These are phyloP conservation scores for Amauroascus verrucosus DNA, from an alignment of 2,329 filamentous ascomycete species.

Conservation along the genomic window DNA sequence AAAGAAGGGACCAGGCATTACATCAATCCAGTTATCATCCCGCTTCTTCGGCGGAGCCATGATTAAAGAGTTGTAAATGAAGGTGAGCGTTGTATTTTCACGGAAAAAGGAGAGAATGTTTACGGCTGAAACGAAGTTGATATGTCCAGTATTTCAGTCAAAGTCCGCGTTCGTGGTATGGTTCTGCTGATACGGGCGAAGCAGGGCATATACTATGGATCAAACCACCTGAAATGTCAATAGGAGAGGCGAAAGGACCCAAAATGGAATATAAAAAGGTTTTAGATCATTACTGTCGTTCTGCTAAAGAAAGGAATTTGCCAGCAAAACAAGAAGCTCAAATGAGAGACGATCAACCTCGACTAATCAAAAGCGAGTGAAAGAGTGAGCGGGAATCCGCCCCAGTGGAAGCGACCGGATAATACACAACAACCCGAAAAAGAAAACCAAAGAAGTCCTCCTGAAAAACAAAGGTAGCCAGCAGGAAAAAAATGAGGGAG, in stretches of 20 bases:
- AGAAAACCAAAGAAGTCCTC: not conserved
- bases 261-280: not conserved
- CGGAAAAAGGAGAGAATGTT: not conserved
- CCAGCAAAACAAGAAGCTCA: not conserved
- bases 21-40: constrained; percentile 21
- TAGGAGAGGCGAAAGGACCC: not conserved
- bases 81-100: not conserved
- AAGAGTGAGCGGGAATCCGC: not conserved
- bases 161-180: not conserved
- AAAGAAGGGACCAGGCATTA: constrained; percentile 2
- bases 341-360: not conserved
- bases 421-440: not conserved
- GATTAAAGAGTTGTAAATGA: not conserved
- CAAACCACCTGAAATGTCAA: not conserved
- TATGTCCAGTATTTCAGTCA: not conserved
- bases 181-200: not conserved
- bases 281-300: not conserved
- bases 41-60: constrained; percentile 12
- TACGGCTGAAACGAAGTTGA: not conserved
- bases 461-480: not conserved
- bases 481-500: not conserved
- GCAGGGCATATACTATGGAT: not conserved
- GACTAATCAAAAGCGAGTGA: not conserved
- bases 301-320: not conserved
- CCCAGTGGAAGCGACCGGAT: not conserved